Evolutionary conservation across 805 yeast genomes (phyloP), one percentile per base, ranked within the genome.

Genomic region (Schwanniomyces vanrijiae): DNA sequence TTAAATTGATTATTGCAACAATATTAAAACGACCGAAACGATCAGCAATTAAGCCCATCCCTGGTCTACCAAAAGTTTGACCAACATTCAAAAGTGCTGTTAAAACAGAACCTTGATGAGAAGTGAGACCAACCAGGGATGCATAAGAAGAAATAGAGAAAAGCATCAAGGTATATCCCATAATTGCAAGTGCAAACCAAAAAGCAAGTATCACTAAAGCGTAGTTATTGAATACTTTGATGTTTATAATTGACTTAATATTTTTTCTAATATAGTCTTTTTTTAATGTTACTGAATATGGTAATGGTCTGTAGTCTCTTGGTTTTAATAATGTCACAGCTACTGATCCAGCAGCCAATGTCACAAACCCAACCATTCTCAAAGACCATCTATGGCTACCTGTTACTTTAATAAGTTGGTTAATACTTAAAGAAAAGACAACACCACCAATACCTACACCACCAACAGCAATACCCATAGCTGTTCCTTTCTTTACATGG

Each of bases 361-460:
- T 57, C 7, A 66, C 64, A 38, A 69, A 48, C 7, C 71, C 80
- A 18, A 64, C 58, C 49, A 69, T 60, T 48, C 81, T 55, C 44
- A 73, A 59, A 0, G 79, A 75, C 79, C 81, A 77, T 33, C 57
- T 55, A 40, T 67, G 72, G 51, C 68, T 64, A 1, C 80, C 80
- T 19, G 76, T 66, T 13, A 51, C 55, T 39, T 65, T 58, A 37
- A 76, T 69, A 37, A 79, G 58, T 43, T 62, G 59, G 47, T 71
- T 68, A 42, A 75, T 58, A 37, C 68, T 67, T 51, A 79, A 65
- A 8, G 81, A 71, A 56, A 71, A 77, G 16, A 72, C 62, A 5
- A 79, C 59, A n/a, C 84, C 84, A 4, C 83, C 84, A 1, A 76
- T 47, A 13, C 81, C 78, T 5, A 81, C 66, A 1, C 84, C 84